Percentiles rank a stretch among this genome's conserved stretches.
phyloP scores from a whole-genome alignment of 1,284 basidiomycete genomes.

The Puccinia hordei region DNA sequence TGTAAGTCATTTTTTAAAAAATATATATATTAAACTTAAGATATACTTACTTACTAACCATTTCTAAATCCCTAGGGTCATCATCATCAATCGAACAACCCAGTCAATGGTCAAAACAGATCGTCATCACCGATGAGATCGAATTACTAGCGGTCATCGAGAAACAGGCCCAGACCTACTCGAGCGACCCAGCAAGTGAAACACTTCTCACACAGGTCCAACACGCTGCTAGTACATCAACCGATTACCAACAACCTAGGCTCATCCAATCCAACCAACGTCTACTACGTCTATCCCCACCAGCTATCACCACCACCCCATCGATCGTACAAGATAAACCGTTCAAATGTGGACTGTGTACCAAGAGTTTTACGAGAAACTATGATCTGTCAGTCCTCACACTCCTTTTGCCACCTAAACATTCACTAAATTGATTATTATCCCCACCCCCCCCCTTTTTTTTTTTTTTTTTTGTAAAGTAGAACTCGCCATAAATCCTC shows the following conservation, averaged over 20 bases:
- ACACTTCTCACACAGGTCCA: neutral
- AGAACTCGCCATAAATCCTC: slow-evolving; percentile 47
- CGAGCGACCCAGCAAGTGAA: slow-evolving; percentile 1
- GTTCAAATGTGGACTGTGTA: slow-evolving; percentile 38
- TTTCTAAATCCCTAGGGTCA: neutral
- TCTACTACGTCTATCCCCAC: neutral
- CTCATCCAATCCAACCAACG: neutral
- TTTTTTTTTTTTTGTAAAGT: neutral
- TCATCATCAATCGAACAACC: neutral
- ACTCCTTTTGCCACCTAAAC: too few species aligned
- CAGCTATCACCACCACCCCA: neutral
- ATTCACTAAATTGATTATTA: neutral
- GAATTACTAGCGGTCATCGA: slow-evolving; percentile 30
- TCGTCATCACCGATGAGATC: slow-evolving; percentile 19
- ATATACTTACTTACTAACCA: too few species aligned
- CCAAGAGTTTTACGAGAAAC: slow-evolving; percentile 45
- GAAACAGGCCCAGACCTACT: slow-evolving; percentile 40
- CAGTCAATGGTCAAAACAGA: neutral
- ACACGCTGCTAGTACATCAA: neutral
- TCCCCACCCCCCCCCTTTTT: neutral
- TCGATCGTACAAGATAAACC: slow-evolving; percentile 20
- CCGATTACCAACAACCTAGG: neutral
- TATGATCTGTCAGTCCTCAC: slow-evolving; percentile 37
- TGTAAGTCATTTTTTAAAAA: slow-evolving; percentile 8
- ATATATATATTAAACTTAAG: too few species aligned